Percentiles rank a stretch among this genome's conserved stretches.
These are phyloP conservation scores for Leccinellum albellum DNA, from an alignment of 768 basidiomycete species.

Conservation along the genomic window DNA sequence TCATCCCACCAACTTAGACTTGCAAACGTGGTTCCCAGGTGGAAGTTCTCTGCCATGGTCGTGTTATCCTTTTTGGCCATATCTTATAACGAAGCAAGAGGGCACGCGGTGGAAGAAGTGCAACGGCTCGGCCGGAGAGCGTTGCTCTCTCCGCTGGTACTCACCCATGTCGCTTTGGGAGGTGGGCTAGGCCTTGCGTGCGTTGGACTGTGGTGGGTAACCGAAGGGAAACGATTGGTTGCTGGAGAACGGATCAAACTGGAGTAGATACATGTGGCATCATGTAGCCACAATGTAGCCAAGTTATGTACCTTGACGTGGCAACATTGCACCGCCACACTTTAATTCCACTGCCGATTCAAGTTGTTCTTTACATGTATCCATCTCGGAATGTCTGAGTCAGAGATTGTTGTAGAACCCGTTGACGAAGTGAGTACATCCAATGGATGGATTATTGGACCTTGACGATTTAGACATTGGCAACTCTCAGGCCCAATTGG, in stretches of 20 bases:
- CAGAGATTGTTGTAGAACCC: conserved; percentile 24
- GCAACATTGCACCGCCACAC: conserved; percentile 14
- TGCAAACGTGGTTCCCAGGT: conserved; percentile 19
- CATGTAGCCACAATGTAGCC: no score
- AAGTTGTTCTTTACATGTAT: not conserved
- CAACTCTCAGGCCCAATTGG: conserved; percentile 53
- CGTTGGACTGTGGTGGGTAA: conserved; percentile 29
- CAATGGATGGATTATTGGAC: not conserved
- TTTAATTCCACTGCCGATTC: not conserved
- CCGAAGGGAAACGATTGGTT: conserved; percentile 24
- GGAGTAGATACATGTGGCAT: conserved; percentile 16
- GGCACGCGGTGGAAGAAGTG: conserved; percentile 12
- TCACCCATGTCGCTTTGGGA: conserved; percentile 28
- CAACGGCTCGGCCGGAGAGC: conserved; percentile 14
- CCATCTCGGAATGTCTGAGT: conserved; percentile 20
- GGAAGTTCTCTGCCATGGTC: conserved; percentile 25
- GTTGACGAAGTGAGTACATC: conserved; percentile 30
- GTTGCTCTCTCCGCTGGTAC: conserved; percentile 18
- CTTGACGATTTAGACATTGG: conserved; percentile 10
- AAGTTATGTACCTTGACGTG: not conserved
- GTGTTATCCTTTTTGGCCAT: conserved; percentile 23
- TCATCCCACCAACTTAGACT: conserved; percentile 12
- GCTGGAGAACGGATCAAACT: conserved; percentile 17
- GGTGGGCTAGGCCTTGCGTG: conserved; percentile 24
- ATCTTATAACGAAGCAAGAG: conserved; percentile 15